These are phyloP conservation scores for Neofusicoccum umdonicola DNA, from an alignment of 2,329 filamentous ascomycete genomes.

Conservation along the genomic window DNA sequence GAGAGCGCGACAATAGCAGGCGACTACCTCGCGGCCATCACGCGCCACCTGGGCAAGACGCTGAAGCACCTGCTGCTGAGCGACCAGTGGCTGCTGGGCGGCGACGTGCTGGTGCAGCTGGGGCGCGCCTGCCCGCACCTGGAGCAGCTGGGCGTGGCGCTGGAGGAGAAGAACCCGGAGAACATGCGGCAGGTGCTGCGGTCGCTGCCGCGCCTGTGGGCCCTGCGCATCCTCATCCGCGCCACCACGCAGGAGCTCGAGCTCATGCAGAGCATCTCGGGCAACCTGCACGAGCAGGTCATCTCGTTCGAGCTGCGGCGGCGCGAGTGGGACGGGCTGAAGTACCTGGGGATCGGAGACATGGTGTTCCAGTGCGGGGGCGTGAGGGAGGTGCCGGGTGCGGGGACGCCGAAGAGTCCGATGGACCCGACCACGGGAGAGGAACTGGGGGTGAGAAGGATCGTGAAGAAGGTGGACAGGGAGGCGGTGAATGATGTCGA, in stretches of 20 bases:
- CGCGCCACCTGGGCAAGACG: constrained; percentile 49
- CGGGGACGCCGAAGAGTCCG: constrained; percentile 23
- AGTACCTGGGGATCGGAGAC: constrained; percentile 42
- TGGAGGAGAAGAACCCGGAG: constrained; percentile 52
- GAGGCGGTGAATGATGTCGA: constrained; percentile 42
- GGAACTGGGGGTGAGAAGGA: constrained; percentile 19
- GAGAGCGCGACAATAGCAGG: constrained; percentile 28
- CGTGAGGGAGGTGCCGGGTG: constrained; percentile 23
- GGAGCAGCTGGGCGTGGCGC: constrained; percentile 57
- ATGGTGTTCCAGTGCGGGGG: constrained; percentile 38
- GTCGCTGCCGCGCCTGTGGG: constrained; percentile 39
- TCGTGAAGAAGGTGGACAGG: constrained; percentile 31
- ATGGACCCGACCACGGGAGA: constrained; percentile 19
- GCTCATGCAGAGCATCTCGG: constrained; percentile 26
- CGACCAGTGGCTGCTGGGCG: constrained; percentile 54
- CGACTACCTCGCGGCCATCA: constrained; percentile 52
- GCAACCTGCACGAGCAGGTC: constrained; percentile 33
- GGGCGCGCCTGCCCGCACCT: constrained; percentile 56
- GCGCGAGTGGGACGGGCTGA: constrained; percentile 33
- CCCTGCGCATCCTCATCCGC: constrained; percentile 39
- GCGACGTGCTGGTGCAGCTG: constrained; percentile 49
- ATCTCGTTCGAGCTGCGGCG: constrained; percentile 34
- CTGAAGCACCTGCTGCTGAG: constrained; percentile 58
- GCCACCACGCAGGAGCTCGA: constrained; percentile 28
- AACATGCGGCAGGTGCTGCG: constrained; percentile 36